Percentiles rank a stretch among this genome's conserved stretches.
Conservation (phyloP, 2,329 filamentous ascomycete species). For the Salinomyces thailandicus region DNA sequence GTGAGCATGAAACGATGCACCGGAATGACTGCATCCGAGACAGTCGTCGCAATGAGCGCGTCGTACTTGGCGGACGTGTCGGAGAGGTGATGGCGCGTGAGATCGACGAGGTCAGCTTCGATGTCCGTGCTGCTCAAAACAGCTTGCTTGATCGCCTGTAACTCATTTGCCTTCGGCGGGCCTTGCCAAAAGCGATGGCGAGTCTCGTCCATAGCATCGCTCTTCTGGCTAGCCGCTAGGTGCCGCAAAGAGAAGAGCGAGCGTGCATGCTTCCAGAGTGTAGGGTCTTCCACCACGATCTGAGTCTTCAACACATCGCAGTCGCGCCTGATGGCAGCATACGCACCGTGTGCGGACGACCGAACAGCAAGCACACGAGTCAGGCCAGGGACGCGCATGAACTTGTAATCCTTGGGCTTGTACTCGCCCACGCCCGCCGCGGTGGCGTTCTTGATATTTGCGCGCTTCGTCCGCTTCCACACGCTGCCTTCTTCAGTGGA, state of each 20-base stretch:
- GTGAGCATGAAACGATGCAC: constrained; percentile 72
- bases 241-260: constrained; percentile 58
- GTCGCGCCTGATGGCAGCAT: constrained; percentile 76
- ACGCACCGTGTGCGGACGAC: constrained; percentile 82
- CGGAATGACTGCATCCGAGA: constrained; percentile 62
- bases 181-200: constrained; percentile 40
- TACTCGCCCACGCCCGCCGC: constrained; percentile 42
- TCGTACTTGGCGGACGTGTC: constrained; percentile 36
- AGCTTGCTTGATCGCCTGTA: constrained; percentile 45
- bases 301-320: constrained; percentile 67
- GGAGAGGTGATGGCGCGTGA: constrained; percentile 31
- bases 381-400: constrained; percentile 77
- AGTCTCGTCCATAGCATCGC: constrained; percentile 34
- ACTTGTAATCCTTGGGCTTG: constrained; percentile 85
- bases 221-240: constrained; percentile 32
- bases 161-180: constrained; percentile 34
- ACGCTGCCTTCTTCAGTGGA: constrained; percentile 87
- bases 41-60: constrained; percentile 41
- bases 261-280: constrained; percentile 63
- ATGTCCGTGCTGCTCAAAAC: constrained; percentile 55
- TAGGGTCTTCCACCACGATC: constrained; percentile 55
- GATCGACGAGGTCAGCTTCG: constrained; percentile 49
- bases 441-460: constrained; percentile 62
- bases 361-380: constrained; percentile 75
- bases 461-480: constrained; percentile 76